These are phyloP conservation scores for Cercospora beticola DNA, from an alignment of 2,329 filamentous ascomycete species.

Conservation along the genomic window DNA sequence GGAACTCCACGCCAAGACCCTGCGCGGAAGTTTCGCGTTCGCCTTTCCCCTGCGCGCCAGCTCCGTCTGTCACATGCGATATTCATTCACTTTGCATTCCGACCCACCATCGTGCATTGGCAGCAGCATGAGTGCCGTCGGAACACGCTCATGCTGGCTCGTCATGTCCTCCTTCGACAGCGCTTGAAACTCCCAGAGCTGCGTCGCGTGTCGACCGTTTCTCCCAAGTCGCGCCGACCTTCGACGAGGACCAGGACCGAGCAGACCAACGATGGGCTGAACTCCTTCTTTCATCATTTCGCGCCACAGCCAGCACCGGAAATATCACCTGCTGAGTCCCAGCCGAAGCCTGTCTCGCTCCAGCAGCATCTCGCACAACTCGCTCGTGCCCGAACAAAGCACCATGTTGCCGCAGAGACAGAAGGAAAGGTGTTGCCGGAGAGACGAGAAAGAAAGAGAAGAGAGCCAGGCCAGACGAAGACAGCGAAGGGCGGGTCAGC, in stretches of 20 bases:
- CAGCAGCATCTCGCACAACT: conserved; percentile 3
- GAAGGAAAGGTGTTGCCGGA: background rate
- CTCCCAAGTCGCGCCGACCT: conserved; percentile 1
- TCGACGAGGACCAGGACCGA: background rate
- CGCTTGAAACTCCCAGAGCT: conserved; percentile 5
- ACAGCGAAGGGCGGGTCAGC: background rate
- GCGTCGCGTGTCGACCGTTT: conserved; percentile 11
- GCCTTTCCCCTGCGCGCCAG: background rate
- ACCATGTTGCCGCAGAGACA: background rate
- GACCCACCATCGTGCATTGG: conserved; percentile 18
- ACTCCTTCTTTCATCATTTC: conserved; percentile 6
- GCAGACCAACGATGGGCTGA: background rate
- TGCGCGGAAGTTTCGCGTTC: conserved; percentile 4
- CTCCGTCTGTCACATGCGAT: background rate
- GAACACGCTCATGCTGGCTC: conserved; percentile 22
- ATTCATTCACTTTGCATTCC: conserved; percentile 3
- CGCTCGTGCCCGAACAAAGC: background rate
- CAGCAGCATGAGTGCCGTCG: conserved; percentile 20
- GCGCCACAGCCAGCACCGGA: background rate
- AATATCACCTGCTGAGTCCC: background rate
- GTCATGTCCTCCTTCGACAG: conserved; percentile 13
- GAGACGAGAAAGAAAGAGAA: background rate
- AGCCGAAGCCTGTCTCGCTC: background rate
- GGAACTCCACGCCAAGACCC: conserved; percentile 2
- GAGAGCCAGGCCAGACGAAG: background rate